These are phyloP conservation scores for Fusarium siculi DNA, from an alignment of 2,329 filamentous ascomycete genomes.

Conservation along the genomic window DNA sequence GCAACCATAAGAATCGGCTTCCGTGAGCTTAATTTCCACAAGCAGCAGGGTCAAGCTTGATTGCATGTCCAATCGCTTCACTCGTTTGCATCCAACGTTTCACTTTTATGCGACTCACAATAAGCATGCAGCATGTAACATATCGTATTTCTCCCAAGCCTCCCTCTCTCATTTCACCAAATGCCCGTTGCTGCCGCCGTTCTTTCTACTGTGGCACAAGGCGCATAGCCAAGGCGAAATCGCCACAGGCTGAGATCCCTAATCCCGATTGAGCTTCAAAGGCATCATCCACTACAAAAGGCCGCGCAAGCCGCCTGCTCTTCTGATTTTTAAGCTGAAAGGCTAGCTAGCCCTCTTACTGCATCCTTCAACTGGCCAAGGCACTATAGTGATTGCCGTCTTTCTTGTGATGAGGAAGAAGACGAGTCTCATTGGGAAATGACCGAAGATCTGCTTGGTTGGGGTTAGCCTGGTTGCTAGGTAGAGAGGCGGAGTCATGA, in stretches of 20 bases:
- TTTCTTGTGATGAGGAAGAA: constrained; percentile 11
- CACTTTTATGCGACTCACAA: background rate
- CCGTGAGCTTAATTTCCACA: background rate
- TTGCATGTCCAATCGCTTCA: constrained; percentile 1
- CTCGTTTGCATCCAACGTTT: background rate
- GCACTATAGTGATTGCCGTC: constrained; percentile 2
- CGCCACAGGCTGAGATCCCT: constrained; percentile 10
- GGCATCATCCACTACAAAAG: constrained; percentile 15
- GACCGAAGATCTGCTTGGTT: background rate
- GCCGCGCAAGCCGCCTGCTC: constrained; percentile 18
- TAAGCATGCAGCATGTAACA: background rate
- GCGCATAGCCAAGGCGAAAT: background rate
- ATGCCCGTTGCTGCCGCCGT: background rate
- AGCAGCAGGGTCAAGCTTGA: background rate
- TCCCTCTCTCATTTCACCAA: background rate
- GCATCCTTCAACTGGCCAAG: background rate
- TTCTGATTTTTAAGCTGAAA: constrained; percentile 1
- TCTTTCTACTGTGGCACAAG: background rate
- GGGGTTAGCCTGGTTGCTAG: constrained; percentile 2
- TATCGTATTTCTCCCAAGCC: constrained; percentile 6
- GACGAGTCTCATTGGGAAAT: constrained; percentile 2
- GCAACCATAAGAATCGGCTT: background rate
- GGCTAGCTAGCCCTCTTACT: background rate
- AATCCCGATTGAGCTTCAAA: constrained; percentile 24
- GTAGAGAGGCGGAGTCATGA: constrained; percentile 16